Evolutionary conservation across 2,329 filamentous ascomycete genomes (phyloP).

Genomic region (Fusarium foetens): DNA sequence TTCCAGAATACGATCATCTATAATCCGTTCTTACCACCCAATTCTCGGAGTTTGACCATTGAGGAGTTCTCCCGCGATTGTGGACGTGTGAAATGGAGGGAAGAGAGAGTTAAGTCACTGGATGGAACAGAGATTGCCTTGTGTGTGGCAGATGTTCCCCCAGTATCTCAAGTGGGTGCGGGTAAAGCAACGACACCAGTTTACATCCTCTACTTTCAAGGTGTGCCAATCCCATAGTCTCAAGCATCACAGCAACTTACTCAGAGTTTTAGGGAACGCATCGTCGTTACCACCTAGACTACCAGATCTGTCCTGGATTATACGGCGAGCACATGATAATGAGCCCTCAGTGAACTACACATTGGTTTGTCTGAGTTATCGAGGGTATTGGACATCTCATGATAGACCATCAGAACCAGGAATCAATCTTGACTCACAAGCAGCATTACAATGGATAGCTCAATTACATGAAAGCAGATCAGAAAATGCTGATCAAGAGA

Average conservation of each 20-base stretch:
- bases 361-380: constrained; percentile 69
- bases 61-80: constrained; percentile 70
- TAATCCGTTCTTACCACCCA: constrained; percentile 79
- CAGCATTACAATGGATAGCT: constrained; percentile 71
- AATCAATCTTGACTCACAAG: constrained; percentile 74
- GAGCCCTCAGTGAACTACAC: constrained; percentile 54
- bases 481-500: constrained; percentile 27
- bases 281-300: constrained; percentile 67
- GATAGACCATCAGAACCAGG: constrained; percentile 77
- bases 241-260: constrained; percentile 14
- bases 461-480: constrained; percentile 49
- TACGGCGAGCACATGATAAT: constrained; percentile 57
- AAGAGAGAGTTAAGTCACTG: constrained; percentile 66
- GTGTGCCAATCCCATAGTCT: constrained; percentile 20
- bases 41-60: constrained; percentile 74
- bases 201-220: constrained; percentile 55
- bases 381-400: constrained; percentile 81
- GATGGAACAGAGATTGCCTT: constrained; percentile 75
- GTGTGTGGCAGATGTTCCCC: constrained; percentile 60
- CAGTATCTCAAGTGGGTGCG: not conserved
- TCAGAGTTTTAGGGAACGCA: constrained; percentile 61
- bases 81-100: constrained; percentile 72
- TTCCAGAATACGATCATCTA: constrained; percentile 88
- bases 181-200: constrained; percentile 48
- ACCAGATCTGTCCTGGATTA: constrained; percentile 64